A percentile compares a stretch with the other conserved stretches of the same genome.
Evolutionary conservation across 495 filamentous ascomycete genomes (phyloP).

Genomic region (Tuber indicum): DNA sequence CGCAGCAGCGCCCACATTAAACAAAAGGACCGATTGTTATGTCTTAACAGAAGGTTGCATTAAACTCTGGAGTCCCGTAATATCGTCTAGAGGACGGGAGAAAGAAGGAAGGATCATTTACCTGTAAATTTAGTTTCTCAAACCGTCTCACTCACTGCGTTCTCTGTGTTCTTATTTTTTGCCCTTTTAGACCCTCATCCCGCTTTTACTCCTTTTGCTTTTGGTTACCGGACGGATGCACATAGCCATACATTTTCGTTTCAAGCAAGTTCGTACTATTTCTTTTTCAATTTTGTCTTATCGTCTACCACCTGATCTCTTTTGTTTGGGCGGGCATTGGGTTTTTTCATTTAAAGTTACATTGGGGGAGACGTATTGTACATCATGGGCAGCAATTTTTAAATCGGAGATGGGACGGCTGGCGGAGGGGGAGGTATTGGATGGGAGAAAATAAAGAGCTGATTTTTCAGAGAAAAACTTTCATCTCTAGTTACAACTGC

Average conservation of each 20-base stretch:
- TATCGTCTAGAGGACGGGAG: background rate
- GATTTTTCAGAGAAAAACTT: background rate
- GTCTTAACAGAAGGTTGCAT: background rate
- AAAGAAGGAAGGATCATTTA: background rate
- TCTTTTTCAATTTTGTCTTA: background rate
- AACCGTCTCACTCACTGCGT: background rate
- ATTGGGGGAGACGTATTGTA: background rate
- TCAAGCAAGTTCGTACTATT: background rate
- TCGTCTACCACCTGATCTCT: background rate
- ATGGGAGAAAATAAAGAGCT: background rate
- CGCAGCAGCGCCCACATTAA: background rate
- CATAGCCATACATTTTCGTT: background rate
- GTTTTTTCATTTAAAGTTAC: background rate
- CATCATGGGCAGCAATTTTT: background rate
- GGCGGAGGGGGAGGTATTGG: background rate
- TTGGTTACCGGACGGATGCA: background rate
- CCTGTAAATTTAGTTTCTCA: background rate
- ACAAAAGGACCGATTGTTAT: background rate
- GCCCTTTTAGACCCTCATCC: background rate
- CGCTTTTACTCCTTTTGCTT: background rate
- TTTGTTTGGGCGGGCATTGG: background rate
- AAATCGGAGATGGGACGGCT: background rate
- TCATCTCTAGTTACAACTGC: background rate
- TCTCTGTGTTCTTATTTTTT: background rate
- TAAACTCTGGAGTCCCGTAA: background rate